Percentiles rank a stretch among this genome's conserved stretches.
Evolutionary conservation across 352 stramenopile genomes (phyloP).

Genomic region (Halophytophthora polymorphica): DNA sequence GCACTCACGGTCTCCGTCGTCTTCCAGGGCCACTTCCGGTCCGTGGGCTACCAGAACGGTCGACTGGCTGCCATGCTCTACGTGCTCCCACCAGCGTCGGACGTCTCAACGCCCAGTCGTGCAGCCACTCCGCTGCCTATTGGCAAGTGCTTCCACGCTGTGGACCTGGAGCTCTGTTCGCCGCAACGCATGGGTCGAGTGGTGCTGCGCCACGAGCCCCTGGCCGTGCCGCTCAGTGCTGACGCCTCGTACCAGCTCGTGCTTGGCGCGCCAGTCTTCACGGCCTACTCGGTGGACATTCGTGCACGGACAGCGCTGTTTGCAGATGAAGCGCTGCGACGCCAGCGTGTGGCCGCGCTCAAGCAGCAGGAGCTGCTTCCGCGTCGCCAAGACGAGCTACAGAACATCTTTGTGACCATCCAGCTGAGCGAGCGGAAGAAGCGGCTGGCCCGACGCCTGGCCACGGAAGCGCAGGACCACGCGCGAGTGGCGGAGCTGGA

Average conservation of each 20-base stretch:
- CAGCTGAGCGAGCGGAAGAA: conserved; percentile 72
- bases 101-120: conserved; percentile 5
- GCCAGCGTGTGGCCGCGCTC: conserved; percentile 48
- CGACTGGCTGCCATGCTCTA: conserved; percentile 78
- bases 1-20: conserved; percentile 57
- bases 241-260: conserved; percentile 72
- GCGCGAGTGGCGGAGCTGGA: conserved; percentile 46
- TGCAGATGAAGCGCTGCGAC: conserved; percentile 42
- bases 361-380: conserved; percentile 70
- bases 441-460: conserved; percentile 42
- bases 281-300: conserved; percentile 66
- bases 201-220: conserved; percentile 60
- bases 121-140: conserved; percentile 36
- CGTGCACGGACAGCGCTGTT: conserved; percentile 41
- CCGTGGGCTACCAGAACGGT: conserved; percentile 68
- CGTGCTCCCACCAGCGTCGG: conserved; percentile 31
- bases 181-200: conserved; percentile 64
- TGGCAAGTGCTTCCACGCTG: conserved; percentile 46
- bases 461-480: conserved; percentile 43
- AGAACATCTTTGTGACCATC: conserved; percentile 69
- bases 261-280: conserved; percentile 63
- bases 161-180: conserved; percentile 62
- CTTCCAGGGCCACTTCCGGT: conserved; percentile 76
- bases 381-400: conserved; percentile 49
- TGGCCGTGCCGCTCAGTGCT: conserved; percentile 40